Base-by-base conservation (phyloP, 78 protist species). In the Dictyostelium brefeldianum region DNA sequence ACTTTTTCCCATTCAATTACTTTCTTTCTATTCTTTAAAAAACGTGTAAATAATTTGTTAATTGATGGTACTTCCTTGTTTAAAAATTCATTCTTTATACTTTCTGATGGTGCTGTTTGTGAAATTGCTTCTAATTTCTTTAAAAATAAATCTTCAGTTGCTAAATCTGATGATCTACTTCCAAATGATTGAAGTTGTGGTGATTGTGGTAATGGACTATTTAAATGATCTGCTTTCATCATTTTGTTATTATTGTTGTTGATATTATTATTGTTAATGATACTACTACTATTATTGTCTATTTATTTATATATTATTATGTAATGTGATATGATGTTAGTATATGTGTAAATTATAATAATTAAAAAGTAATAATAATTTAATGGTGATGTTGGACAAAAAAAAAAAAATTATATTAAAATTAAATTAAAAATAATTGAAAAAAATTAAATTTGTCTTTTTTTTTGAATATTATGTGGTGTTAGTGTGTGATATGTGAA, bases 1-100 rank as follows among this genome's bases (percentile, higher is more conserved):
- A 91, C 81, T 79, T 91, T 91, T 20, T 81, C 90, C 95, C 95
- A 91, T 31, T 91, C 95, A 27, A 91, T 91, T 6, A 80, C 89
- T 51, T 91, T 91, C 79, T 83, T 83, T 79, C 89, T 91, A 57
- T 91, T 91, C 78, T 82, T 83, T 54, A 83, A 78, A 83, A 91
- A 91, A 50, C 95, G 51, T 3, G 89, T 71, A 25, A 91, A 91
- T 18, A 91, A 25, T 46, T 91, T 83, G 78, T 74, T 77, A 84
- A 87, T 87, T 0, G 84, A 71, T 27, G 93, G 84, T 1, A 87
- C 27, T 74, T 87, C 93, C 31, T 87, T 87, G 64, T 67, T 77
- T 67, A 87, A 46, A 77, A 87, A 87, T 59, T 87, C 93, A 8
- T 77, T 56, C 29, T 77, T 87, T 6, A 64, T 59, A 8, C 27